Percentiles rank a stretch among this genome's conserved stretches.
These are phyloP conservation scores for Ensete ventricosum DNA, from an alignment of 176 grass and related monocot genomes.

Conservation along the genomic window DNA sequence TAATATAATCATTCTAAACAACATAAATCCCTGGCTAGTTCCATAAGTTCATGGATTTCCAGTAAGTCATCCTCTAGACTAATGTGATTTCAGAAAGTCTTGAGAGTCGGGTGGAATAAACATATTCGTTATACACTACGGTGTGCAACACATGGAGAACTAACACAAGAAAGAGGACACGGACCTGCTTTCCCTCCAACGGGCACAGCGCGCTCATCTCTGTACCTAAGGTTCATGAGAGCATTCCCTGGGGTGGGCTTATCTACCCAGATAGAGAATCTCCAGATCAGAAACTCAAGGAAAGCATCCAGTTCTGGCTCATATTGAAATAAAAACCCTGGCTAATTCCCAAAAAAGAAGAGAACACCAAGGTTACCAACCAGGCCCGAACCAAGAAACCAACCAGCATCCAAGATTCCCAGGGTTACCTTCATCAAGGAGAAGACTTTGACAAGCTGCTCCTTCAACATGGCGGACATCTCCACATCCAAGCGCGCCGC, in stretches of 20 bases:
- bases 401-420: neutral
- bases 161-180: neutral
- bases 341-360: slow-evolving; percentile 48
- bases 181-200: slow-evolving; percentile 62
- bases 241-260: slow-evolving; percentile 95
- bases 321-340: slow-evolving; percentile 94
- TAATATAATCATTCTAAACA: too few relatives aligned
- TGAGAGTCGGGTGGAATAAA: too few relatives aligned
- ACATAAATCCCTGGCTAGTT: too few relatives aligned
- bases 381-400: neutral
- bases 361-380: slow-evolving; percentile 1
- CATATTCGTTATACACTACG: too few relatives aligned
- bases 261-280: slow-evolving; percentile 98
- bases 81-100: too few relatives aligned
- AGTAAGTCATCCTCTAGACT: too few relatives aligned
- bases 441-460: slow-evolving; percentile 94
- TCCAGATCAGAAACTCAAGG: slow-evolving; percentile 95
- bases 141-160: neutral
- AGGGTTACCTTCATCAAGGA: slow-evolving; percentile 80
- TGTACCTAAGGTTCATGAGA: slow-evolving; percentile 91
- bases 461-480: slow-evolving; percentile 97
- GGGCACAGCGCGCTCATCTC: slow-evolving; percentile 64
- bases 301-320: slow-evolving; percentile 95
- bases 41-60: too few relatives aligned
- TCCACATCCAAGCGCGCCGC: slow-evolving; percentile 82